These are phyloP conservation scores for Brasenia schreberi DNA, from an alignment of 164 flowering plant genomes.

Conservation along the genomic window DNA sequence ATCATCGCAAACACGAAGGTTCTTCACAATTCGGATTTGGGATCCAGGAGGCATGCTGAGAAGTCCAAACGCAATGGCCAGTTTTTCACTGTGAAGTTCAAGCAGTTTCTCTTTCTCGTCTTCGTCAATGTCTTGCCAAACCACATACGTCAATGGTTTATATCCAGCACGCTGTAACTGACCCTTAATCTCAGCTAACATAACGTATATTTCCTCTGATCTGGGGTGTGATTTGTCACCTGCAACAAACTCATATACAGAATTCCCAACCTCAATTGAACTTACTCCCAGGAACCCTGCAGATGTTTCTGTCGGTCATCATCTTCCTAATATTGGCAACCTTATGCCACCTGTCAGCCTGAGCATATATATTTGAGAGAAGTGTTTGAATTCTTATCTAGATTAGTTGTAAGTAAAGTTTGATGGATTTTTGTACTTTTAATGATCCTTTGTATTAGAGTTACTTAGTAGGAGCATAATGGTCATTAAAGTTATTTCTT, in stretches of 20 bases:
- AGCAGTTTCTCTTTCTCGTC: constrained; percentile 35
- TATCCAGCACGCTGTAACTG: constrained; percentile 36
- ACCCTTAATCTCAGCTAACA: constrained; percentile 33
- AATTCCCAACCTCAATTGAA: constrained; percentile 56
- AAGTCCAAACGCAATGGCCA: constrained; percentile 42
- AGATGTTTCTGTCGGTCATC: constrained; percentile 43
- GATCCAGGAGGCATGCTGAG: constrained; percentile 27
- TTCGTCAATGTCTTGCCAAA: constrained; percentile 47
- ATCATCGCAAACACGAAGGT: constrained; percentile 50
- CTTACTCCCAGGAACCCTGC: constrained; percentile 51
- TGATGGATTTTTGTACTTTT: too few species aligned
- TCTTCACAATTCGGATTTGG: constrained; percentile 35
- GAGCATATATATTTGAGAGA: constrained; percentile 48
- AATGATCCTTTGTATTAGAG: too few species aligned
- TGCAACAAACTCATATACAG: constrained; percentile 28
- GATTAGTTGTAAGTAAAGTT: too few species aligned
- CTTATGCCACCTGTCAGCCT: constrained; percentile 46
- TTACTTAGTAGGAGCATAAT: too few species aligned
- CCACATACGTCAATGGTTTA: constrained; percentile 29
- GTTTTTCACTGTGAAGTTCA: constrained; percentile 56
- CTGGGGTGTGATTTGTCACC: constrained; percentile 16
- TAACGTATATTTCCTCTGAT: constrained; percentile 17
- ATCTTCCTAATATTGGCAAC: constrained; percentile 41
- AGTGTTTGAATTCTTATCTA: constrained; percentile 1
- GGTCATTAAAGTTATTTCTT: too few species aligned